Conservation (phyloP, 306 rosid genomes). For the Spatholobus suberectus region DNA sequence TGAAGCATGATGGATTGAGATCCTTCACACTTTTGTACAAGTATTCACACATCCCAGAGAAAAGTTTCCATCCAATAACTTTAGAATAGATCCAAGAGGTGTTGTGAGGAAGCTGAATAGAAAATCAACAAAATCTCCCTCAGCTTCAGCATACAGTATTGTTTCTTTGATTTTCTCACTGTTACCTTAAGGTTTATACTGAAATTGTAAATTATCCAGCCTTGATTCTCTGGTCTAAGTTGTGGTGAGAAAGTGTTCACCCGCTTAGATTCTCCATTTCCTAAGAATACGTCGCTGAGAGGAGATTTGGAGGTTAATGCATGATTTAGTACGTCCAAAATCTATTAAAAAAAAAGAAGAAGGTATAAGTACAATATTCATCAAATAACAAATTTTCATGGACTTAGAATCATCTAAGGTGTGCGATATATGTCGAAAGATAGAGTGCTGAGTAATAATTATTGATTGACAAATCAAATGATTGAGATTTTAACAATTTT, state of each 20-base stretch:
- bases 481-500: neutral
- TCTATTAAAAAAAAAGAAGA: neutral
- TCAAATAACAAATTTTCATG: neutral
- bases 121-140: conserved; percentile 41
- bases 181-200: conserved; percentile 25
- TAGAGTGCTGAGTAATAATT: neutral
- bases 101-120: conserved; percentile 42
- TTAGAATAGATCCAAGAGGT: conserved; percentile 37
- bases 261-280: conserved; percentile 17
- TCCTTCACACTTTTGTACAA: conserved; percentile 42
- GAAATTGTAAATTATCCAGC: neutral
- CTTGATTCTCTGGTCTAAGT: neutral
- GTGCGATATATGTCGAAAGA: neutral
- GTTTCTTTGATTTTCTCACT: conserved; percentile 36
- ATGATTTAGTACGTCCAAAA: conserved; percentile 17
- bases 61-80: conserved; percentile 18
- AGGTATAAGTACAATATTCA: neutral
- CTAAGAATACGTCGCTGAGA: conserved; percentile 38
- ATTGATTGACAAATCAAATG: neutral
- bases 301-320: conserved; percentile 39
- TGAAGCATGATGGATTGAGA: conserved; percentile 31
- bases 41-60: conserved; percentile 32
- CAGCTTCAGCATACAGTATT: conserved; percentile 37
- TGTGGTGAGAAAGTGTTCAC: conserved; percentile 30
- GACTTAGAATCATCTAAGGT: neutral